Conservation (phyloP, 129 eudicot species). For the Heracleum sosnowskyi region DNA sequence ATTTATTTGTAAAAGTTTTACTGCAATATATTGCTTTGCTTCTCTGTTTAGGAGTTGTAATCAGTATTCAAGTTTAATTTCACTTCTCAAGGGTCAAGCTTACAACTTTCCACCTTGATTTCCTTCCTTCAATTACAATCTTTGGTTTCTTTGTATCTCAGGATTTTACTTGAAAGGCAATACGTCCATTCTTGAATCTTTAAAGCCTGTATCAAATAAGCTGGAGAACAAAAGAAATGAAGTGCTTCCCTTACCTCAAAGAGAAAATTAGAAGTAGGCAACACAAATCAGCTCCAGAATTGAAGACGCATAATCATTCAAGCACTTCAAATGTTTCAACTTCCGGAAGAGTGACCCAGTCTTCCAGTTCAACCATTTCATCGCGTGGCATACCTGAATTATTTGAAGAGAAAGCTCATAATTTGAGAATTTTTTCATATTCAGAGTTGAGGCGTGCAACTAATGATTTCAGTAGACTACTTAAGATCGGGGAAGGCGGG, state of each 20-base stretch:
- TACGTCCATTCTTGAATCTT: neutral
- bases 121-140: neutral
- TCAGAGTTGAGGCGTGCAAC: slow-evolving; percentile 70
- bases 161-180: slow-evolving; percentile 4
- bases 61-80: neutral
- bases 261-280: slow-evolving; percentile 41
- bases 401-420: slow-evolving; percentile 60
- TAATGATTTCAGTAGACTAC: slow-evolving; percentile 50
- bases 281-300: slow-evolving; percentile 72
- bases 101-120: too few species aligned
- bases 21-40: neutral
- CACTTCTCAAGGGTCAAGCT: neutral
- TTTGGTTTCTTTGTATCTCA: neutral
- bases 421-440: slow-evolving; percentile 63
- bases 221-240: slow-evolving; percentile 36
- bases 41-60: neutral
- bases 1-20: too few species aligned
- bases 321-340: slow-evolving; percentile 37
- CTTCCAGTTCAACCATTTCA: slow-evolving; percentile 49
- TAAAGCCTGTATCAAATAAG: neutral
- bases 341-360: slow-evolving; percentile 42
- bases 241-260: slow-evolving; percentile 67
- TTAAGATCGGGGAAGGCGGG: slow-evolving; percentile 93
- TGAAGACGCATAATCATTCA: slow-evolving; percentile 29
- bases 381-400: slow-evolving; percentile 63